Conservation (phyloP, 1,139 yeast genomes). For the Yamadazyma diddensiae region DNA sequence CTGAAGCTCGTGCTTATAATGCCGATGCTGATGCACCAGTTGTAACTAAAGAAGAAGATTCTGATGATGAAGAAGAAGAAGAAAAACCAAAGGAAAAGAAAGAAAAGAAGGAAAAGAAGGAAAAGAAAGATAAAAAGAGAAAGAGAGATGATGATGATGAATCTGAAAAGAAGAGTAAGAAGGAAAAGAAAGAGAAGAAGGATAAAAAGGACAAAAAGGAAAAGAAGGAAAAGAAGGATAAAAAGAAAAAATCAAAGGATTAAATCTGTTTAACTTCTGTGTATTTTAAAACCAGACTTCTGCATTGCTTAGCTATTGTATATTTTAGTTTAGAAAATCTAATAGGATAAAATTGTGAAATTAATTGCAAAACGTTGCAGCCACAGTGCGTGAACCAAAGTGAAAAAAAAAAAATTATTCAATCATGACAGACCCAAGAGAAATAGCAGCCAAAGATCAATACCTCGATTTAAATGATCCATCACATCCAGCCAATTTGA, state of each 20-base stretch:
- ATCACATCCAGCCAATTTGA: conserved; percentile 78
- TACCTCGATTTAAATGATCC: conserved; percentile 38
- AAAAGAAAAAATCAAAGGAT: conserved; percentile 24
- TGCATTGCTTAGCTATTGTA: conserved; percentile 8
- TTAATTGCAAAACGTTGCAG: conserved; percentile 2
- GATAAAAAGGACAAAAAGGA: conserved; percentile 41
- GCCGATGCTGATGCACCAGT: conserved; percentile 83
- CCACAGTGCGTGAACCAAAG: conserved; percentile 3
- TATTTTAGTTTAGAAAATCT: conserved; percentile 8
- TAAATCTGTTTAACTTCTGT: conserved; percentile 5
- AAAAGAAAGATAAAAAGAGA: conserved; percentile 42
- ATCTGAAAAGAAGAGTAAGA: conserved; percentile 25
- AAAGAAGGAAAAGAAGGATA: conserved; percentile 29
- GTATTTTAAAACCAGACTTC: conserved; percentile 3
- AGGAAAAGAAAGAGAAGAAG: conserved; percentile 44
- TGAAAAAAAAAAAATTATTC: background rate
- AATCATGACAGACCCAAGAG: conserved; percentile 2
- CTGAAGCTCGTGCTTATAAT: conserved; percentile 85
- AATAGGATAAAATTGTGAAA: conserved; percentile 4
- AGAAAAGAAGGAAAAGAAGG: conserved; percentile 24
- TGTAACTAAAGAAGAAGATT: conserved; percentile 36
- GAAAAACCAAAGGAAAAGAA: conserved; percentile 36
- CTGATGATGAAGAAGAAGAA: conserved; percentile 49
- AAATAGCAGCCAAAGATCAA: conserved; percentile 9
- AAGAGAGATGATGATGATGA: conserved; percentile 42